Evolutionary conservation across 2,329 filamentous ascomycete genomes (phyloP), one percentile per base, ranked within the genome.

Genomic region (Paraphoma sp.): DNA sequence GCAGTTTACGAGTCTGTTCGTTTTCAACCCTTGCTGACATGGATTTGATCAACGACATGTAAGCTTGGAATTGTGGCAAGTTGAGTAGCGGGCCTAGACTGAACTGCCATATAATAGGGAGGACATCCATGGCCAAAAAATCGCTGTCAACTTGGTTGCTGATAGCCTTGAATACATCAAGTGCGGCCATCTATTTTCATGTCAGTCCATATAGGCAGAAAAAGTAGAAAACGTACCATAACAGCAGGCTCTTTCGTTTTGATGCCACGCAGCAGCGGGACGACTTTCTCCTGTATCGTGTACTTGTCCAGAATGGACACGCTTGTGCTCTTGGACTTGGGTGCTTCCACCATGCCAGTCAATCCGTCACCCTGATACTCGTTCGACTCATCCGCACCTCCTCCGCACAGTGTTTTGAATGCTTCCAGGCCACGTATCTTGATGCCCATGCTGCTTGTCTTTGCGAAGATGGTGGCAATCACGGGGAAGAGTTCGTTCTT

Each of bases 241-340:
- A 99, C 95, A 7, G 93, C 93, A 0, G 95, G 95, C 75, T 99
- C 95, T 73, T 97, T 98, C 0, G 95, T 99, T 78, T 97, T 98
- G 80, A 99, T 98, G 1, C 84, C 93, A 70, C 91, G 93, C 58
- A 99, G 83, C 4, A 98, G 80, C 0, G 95, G 95, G 0, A 98
- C 86, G 33, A 99, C 91, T 80, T 97, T 98, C 74, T 99, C 95
- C 75, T 99, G 95, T 80, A 99, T 94, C 0, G 95, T 98, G 72
- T 95, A 98, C 76, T 98, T 98, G 80, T 99, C 95, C 29, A 99
- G 81, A 3, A 94, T 93, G 1, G 88, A 92, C 0, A 89, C 89
- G 1, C 86, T 90, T 3, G 84, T 85, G 2, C 84, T 80, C 71
- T 89, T 88, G 55, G 86, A 84, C 69, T 85, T 69, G 67, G 85